Evolutionary conservation across 805 yeast genomes (phyloP).

Genomic region (Cyberlindnera japonica): DNA sequence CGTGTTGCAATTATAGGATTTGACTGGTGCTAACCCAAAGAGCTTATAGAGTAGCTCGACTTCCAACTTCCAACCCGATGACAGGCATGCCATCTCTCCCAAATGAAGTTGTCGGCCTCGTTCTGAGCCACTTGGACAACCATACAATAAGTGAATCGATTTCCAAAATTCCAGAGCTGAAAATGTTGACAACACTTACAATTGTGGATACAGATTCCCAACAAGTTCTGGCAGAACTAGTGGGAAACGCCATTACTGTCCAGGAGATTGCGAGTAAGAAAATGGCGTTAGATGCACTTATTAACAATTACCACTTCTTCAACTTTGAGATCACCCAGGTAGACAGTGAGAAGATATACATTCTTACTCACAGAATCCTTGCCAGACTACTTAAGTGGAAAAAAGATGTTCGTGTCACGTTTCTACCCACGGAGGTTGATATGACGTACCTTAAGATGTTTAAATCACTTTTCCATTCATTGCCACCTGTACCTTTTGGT

Average conservation of each 20-base stretch:
- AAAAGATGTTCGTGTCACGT: constrained; percentile 13
- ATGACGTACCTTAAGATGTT: constrained; percentile 23
- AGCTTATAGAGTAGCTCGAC: no score
- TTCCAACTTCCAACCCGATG: no score
- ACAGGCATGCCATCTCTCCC: constrained; percentile 7
- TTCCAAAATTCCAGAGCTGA: constrained; percentile 15
- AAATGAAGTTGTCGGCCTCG: constrained; percentile 9
- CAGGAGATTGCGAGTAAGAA: constrained; percentile 12
- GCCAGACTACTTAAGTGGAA: constrained; percentile 11
- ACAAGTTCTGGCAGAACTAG: background rate
- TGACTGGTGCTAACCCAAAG: no score
- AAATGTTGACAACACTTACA: constrained; percentile 10
- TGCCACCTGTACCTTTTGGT: constrained; percentile 1
- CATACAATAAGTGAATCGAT: constrained; percentile 8
- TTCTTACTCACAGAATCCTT: constrained; percentile 11
- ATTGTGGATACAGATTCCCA: constrained; percentile 6
- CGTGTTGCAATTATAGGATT: no score
- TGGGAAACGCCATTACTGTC: constrained; percentile 7
- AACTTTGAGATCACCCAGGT: constrained; percentile 13
- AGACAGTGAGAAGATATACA: constrained; percentile 6
- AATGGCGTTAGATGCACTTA: constrained; percentile 6
- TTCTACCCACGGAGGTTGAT: constrained; percentile 15
- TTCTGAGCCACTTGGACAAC: constrained; percentile 5
- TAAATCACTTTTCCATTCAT: constrained; percentile 17
- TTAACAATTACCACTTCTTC: constrained; percentile 18